Percentiles rank a stretch among this genome's conserved stretches.
Conservation (phyloP, 2,329 filamentous ascomycete species). For the Fusarium chaquense region DNA sequence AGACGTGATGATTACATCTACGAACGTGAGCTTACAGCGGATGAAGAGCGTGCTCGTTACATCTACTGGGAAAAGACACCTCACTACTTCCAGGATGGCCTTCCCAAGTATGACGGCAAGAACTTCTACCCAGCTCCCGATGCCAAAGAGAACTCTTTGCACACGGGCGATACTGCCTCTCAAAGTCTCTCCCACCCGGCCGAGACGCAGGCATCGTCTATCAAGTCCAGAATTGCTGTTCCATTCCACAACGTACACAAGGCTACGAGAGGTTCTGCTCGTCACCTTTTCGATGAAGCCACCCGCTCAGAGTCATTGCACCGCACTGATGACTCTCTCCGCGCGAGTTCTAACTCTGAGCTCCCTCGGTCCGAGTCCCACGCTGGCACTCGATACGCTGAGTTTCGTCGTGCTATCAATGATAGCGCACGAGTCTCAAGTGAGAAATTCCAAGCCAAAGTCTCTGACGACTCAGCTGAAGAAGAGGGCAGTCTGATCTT, state of each 20-base stretch:
- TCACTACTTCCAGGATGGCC: conserved; percentile 61
- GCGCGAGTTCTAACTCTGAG: conserved; percentile 36
- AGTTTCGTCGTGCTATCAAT: conserved; percentile 44
- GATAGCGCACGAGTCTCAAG: conserved; percentile 24
- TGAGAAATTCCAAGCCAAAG: conserved; percentile 19
- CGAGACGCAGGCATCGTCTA: conserved; percentile 7
- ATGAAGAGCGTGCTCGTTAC: conserved; percentile 69
- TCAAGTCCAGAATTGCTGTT: conserved; percentile 24
- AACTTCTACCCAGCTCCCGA: conserved; percentile 72
- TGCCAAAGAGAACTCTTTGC: conserved; percentile 52
- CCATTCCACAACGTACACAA: conserved; percentile 35
- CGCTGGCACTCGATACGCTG: conserved; percentile 44
- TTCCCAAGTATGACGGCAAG: conserved; percentile 74
- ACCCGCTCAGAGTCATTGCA: conserved; percentile 53
- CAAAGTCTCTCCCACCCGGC: not conserved
- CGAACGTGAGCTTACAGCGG: conserved; percentile 66
- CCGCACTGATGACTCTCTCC: conserved; percentile 39
- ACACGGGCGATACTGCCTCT: not conserved
- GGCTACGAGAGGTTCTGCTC: conserved; percentile 26
- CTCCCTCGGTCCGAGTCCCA: conserved; percentile 44
- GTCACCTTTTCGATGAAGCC: conserved; percentile 44
- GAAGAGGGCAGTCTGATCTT: conserved; percentile 54
- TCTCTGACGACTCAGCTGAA: conserved; percentile 45
- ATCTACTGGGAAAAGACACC: conserved; percentile 72
- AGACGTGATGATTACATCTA: conserved; percentile 66